Conservation (phyloP, 2,329 filamentous ascomycete species). For the Fragosphaeria purpurea region DNA sequence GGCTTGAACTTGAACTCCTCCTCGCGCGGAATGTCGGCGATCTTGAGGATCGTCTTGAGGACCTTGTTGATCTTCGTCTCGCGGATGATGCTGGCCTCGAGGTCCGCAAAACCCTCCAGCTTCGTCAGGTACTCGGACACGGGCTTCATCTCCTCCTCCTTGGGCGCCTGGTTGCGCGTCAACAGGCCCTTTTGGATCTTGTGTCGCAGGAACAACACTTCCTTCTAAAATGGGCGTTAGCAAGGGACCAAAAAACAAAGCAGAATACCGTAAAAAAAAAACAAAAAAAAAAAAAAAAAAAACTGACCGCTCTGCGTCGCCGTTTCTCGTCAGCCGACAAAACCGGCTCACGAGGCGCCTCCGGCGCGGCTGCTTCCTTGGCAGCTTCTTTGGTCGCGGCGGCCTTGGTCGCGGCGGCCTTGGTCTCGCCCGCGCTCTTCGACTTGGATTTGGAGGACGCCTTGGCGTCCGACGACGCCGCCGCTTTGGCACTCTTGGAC, state of each 20-base stretch:
- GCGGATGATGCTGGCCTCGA: slow-evolving; percentile 83
- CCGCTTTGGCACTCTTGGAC: slow-evolving; percentile 29
- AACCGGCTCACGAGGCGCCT: slow-evolving; percentile 43
- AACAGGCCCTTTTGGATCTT: slow-evolving; percentile 92
- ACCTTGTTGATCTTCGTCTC: slow-evolving; percentile 98
- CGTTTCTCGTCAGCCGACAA: slow-evolving; percentile 48
- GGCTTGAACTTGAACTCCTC: slow-evolving; percentile 83
- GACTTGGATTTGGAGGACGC: slow-evolving; percentile 30
- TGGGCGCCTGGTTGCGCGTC: slow-evolving; percentile 72
- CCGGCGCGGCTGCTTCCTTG: slow-evolving; percentile 25
- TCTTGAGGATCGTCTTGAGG: slow-evolving; percentile 84
- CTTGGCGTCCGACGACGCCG: slow-evolving; percentile 21
- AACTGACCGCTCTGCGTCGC: slow-evolving; percentile 47
- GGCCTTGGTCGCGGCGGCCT: slow-evolving; percentile 40
- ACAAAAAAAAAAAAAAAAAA: not conserved
- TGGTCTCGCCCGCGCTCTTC: slow-evolving; percentile 46
- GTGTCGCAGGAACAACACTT: slow-evolving; percentile 88
- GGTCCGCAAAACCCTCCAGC: slow-evolving; percentile 67
- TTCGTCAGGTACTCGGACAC: slow-evolving; percentile 73
- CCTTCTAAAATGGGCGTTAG: slow-evolving; percentile 37
- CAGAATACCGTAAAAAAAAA: not conserved
- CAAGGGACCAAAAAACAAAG: not conserved
- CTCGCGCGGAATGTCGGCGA: slow-evolving; percentile 76
- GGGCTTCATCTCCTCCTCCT: slow-evolving; percentile 69
- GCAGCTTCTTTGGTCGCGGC: slow-evolving; percentile 1